Evolutionary conservation across 805 yeast species (phyloP).

Genomic region (Metschnikowia arizonensis): DNA sequence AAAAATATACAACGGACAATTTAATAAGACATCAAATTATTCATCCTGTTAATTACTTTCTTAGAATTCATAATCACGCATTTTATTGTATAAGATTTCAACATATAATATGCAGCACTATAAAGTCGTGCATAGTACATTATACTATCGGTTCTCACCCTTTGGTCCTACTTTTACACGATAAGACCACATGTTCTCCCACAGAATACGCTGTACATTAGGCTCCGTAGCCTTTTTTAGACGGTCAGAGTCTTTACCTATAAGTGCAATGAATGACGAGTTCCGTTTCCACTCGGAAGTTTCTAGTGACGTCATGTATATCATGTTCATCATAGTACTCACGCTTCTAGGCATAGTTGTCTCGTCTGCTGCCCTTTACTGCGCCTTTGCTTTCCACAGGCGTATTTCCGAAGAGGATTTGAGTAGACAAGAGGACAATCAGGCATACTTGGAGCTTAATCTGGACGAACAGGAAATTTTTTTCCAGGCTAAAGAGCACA

Average conservation of each 20-base stretch:
- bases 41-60: too few species aligned
- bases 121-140: constrained; percentile 3
- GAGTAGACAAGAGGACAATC: constrained; percentile 16
- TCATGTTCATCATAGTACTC: constrained; percentile 2
- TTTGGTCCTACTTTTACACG: background rate
- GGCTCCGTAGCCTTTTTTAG: background rate
- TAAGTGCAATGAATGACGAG: background rate
- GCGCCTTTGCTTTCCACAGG: constrained; percentile 5
- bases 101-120: background rate
- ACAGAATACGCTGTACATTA: background rate
- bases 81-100: background rate
- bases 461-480: constrained; percentile 68
- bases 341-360: constrained; percentile 4
- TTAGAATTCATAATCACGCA: too few species aligned
- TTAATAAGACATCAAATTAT: too few species aligned
- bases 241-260: background rate
- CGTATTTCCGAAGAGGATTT: constrained; percentile 5
- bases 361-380: constrained; percentile 1
- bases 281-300: background rate
- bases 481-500: constrained; percentile 56
- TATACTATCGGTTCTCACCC: constrained; percentile 1
- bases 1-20: too few species aligned
- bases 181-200: constrained; percentile 2
- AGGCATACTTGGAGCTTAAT: constrained; percentile 42
- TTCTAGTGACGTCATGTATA: constrained; percentile 2